These are phyloP conservation scores for Fusarium anguioides DNA, from an alignment of 2,329 filamentous ascomycete genomes.

Conservation along the genomic window DNA sequence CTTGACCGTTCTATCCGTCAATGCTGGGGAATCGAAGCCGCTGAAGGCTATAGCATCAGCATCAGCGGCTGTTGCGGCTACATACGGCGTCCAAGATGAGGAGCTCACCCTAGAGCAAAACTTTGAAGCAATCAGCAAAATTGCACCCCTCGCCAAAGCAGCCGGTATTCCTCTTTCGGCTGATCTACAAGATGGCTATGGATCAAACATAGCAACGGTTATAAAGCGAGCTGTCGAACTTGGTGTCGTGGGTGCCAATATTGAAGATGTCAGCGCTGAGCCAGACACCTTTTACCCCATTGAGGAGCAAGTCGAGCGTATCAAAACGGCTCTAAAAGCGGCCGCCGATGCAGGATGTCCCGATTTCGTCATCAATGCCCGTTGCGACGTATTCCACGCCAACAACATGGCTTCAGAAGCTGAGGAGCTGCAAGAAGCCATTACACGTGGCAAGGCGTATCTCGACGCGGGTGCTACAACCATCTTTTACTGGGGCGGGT, in stretches of 20 bases:
- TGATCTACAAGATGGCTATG: conserved; percentile 72
- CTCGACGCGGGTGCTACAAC: conserved; percentile 68
- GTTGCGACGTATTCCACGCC: conserved; percentile 63
- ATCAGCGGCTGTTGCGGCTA: conserved; percentile 62
- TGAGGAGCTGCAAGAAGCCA: conserved; percentile 57
- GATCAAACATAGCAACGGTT: conserved; percentile 56
- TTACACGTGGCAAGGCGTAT: conserved; percentile 66
- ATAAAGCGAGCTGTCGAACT: conserved; percentile 58
- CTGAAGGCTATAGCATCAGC: conserved; percentile 60
- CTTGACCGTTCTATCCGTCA: conserved; percentile 56
- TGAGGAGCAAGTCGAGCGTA: conserved; percentile 60
- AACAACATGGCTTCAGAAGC: conserved; percentile 48
- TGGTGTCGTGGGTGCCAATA: conserved; percentile 68
- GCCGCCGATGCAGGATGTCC: conserved; percentile 61
- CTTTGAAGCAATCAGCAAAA: conserved; percentile 57
- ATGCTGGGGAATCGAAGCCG: conserved; percentile 49
- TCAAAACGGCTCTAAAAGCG: conserved; percentile 55
- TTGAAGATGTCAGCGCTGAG: conserved; percentile 62
- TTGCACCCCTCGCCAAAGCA: conserved; percentile 56
- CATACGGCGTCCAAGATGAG: conserved; percentile 58
- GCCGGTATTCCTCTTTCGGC: conserved; percentile 62
- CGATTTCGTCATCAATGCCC: conserved; percentile 68
- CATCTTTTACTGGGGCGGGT: conserved; percentile 70
- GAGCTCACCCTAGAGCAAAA: conserved; percentile 63
- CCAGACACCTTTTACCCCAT: conserved; percentile 51